phyloP scores from a whole-genome alignment of 768 basidiomycete species.

The Tylopilus intermedius region DNA sequence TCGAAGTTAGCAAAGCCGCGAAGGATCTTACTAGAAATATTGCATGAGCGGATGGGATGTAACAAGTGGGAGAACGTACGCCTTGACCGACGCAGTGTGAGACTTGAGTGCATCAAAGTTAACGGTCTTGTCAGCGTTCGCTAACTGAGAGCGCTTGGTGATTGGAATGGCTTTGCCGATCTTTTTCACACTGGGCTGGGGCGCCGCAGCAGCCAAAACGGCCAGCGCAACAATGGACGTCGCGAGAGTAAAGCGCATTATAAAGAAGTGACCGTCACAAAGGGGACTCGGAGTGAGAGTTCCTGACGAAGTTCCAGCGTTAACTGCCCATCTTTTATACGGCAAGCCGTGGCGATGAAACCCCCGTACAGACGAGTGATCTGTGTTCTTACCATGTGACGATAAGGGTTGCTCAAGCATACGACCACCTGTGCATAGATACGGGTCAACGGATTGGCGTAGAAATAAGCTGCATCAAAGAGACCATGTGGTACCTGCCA shows the following conservation, averaged over 20 bases:
- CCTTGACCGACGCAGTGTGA: conserved; percentile 1
- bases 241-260: conserved; percentile 8
- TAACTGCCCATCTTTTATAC: neutral
- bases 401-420: neutral
- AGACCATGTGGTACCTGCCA: neutral
- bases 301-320: no score
- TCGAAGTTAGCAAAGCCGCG: conserved; percentile 1
- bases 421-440: neutral
- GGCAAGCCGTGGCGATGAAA: neutral
- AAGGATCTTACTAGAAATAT: neutral
- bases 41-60: neutral
- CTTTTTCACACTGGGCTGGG: neutral
- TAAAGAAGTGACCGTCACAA: neutral
- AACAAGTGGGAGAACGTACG: conserved; percentile 3
- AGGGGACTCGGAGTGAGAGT: neutral
- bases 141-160: conserved; percentile 1
- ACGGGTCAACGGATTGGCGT: neutral
- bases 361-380: neutral
- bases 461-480: no score
- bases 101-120: conserved; percentile 3
- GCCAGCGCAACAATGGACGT: conserved; percentile 1
- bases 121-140: conserved; percentile 7
- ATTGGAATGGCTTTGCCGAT: conserved; percentile 7
- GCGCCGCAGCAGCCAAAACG: conserved; percentile 5
- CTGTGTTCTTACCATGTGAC: neutral